Evolutionary conservation across 768 basidiomycete genomes (phyloP).

Genomic region (Lactarius pseudohatsudake): DNA sequence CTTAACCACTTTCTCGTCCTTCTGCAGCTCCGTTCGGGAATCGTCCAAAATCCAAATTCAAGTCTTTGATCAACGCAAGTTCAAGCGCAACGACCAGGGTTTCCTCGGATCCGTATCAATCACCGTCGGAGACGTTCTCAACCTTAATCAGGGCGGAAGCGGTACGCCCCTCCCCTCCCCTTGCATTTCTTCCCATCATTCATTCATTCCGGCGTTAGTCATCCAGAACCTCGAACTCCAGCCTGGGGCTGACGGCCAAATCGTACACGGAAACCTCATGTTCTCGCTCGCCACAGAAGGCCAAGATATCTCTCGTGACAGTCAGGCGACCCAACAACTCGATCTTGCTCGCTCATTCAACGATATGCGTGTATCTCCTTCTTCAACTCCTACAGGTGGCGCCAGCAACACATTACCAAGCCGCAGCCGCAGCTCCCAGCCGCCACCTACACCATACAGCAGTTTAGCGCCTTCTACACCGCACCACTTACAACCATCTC

Average conservation of each 20-base stretch:
- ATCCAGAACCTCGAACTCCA: slow-evolving; percentile 74
- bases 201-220: slow-evolving; percentile 39
- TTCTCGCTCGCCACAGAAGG: slow-evolving; percentile 48
- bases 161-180: slow-evolving; percentile 13
- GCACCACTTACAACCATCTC: slow-evolving; percentile 20
- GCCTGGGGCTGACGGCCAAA: slow-evolving; percentile 68
- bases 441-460: neutral
- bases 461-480: slow-evolving; percentile 14
- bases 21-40: slow-evolving; percentile 61
- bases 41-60: slow-evolving; percentile 79
- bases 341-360: slow-evolving; percentile 20
- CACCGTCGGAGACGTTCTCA: slow-evolving; percentile 42
- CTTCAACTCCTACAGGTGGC: neutral
- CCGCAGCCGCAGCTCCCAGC: slow-evolving; percentile 21
- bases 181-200: neutral
- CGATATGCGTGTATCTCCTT: slow-evolving; percentile 20
- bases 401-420: slow-evolving; percentile 8
- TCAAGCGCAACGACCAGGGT: slow-evolving; percentile 83
- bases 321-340: slow-evolving; percentile 28
- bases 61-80: slow-evolving; percentile 88
- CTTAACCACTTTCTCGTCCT: slow-evolving; percentile 12
- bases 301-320: slow-evolving; percentile 24
- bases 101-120: slow-evolving; percentile 52
- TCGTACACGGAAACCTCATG: slow-evolving; percentile 81
- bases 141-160: slow-evolving; percentile 38